Base-by-base conservation (phyloP, 2,329 filamentous ascomycete genomes). In the Cordyceps cateniannulata region DNA sequence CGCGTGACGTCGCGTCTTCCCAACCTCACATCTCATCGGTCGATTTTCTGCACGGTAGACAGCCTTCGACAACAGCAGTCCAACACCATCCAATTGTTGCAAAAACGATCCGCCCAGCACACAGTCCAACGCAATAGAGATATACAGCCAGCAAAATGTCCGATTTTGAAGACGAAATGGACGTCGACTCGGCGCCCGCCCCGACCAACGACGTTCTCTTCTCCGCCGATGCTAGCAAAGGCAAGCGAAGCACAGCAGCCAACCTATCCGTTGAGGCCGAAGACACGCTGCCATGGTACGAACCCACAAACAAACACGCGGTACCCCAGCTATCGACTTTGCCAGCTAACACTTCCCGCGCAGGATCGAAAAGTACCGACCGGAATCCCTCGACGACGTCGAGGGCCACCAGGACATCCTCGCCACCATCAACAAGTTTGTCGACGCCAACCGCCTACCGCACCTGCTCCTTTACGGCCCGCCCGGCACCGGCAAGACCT, bases 331-430 rank as follows among this genome's bases (percentile, higher is more conserved):
- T 8, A 5, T 12, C 32, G 8, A 35, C 16, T 8, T 6, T 42
- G 12, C 14, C 16, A n/a, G 18, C 18, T 42, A 42, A 42, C 14
- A n/a, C 12, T 5, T 18, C 38, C 38, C 6, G 38, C 42, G 29
- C 63, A 92, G 90, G 93, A 92, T 99, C 9, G 95, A 99, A 72
- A 99, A 99, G 71, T 99, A 98, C 76, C 86, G 95, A 58, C 95
- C 95, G 20, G 87, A 87, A 63, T 91, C 90, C 1, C 85, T 99
- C 50, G 85, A 88, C 67, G 95, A 99, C 75, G 95, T 99, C 62
- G 96, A 92, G 3, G 95, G 95, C 22, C 95, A 99, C 75, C 90
- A 97, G 71, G 95, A 99, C 75, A 98, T 99, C 70, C 86, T 99
- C 65, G 87, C 93, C 5, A 99, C 95, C 2, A 96, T 99, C 78